phyloP scores from a whole-genome alignment of 768 basidiomycete genomes.

The Russula vinacea region DNA sequence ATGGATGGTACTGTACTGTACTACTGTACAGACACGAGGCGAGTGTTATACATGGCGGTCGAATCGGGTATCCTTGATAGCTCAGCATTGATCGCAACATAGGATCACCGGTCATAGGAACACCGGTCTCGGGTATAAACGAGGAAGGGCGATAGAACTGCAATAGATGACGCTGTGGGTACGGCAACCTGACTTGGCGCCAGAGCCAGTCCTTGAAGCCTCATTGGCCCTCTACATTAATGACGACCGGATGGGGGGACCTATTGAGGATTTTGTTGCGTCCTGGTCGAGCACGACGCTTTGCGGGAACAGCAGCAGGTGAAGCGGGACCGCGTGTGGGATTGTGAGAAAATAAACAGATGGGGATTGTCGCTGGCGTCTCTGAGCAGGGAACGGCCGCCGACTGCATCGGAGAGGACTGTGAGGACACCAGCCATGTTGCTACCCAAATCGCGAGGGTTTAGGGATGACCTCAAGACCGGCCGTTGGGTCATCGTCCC shows the following conservation, averaged over 20 bases:
- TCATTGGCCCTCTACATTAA: conserved; percentile 47
- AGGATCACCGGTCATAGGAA: conserved; percentile 63
- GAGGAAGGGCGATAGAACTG: background rate
- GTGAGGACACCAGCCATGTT: conserved; percentile 39
- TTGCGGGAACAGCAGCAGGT: conserved; percentile 45
- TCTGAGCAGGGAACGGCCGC: conserved; percentile 43
- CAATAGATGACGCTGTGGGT: conserved; percentile 41
- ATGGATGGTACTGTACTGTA: no score
- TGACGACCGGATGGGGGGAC: conserved; percentile 10
- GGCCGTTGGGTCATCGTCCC: conserved; percentile 75
- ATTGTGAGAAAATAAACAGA: conserved; percentile 69
- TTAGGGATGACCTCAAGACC: conserved; percentile 52
- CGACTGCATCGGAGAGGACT: conserved; percentile 42
- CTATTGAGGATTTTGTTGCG: background rate
- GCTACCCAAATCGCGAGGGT: conserved; percentile 36
- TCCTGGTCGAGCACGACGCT: conserved; percentile 42
- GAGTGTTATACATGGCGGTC: conserved; percentile 60
- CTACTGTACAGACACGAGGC: conserved; percentile 18
- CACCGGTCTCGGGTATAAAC: conserved; percentile 46
- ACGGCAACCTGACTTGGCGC: conserved; percentile 45
- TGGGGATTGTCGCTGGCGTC: conserved; percentile 45
- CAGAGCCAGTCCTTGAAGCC: conserved; percentile 55
- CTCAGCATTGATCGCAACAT: conserved; percentile 61
- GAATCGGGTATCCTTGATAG: conserved; percentile 69
- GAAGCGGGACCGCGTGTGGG: conserved; percentile 35